phyloP scores from a whole-genome alignment of 2,329 filamentous ascomycete genomes.

The Pyricularia pennisetigena region DNA sequence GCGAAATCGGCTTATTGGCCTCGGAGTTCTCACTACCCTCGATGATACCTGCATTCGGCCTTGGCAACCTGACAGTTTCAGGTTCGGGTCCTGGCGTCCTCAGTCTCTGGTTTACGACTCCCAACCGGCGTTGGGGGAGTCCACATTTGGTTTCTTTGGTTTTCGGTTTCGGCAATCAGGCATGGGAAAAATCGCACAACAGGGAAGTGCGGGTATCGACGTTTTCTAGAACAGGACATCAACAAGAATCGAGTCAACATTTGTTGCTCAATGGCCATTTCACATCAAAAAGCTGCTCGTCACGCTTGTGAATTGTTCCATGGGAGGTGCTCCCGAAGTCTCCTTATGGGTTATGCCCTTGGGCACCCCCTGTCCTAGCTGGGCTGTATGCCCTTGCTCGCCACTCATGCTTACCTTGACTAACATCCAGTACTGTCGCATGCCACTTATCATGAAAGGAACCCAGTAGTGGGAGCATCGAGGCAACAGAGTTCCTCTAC shows the following conservation, averaged over 20 bases:
- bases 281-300: constrained; percentile 31
- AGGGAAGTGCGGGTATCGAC: constrained; percentile 1
- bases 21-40: background rate
- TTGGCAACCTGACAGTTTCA: background rate
- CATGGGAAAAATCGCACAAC: constrained; percentile 1
- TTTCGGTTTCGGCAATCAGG: background rate
- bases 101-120: background rate
- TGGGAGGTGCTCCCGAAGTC: constrained; percentile 68
- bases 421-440: background rate
- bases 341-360: constrained; percentile 6
- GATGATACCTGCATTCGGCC: constrained; percentile 3
- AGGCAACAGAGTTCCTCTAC: background rate
- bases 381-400: background rate
- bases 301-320: constrained; percentile 58
- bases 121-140: background rate
- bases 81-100: background rate
- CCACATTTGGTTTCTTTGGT: constrained; percentile 1
- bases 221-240: constrained; percentile 17
- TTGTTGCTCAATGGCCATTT: constrained; percentile 64
- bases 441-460: background rate
- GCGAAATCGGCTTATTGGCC: constrained; percentile 6
- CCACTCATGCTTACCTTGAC: background rate
- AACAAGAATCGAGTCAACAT: constrained; percentile 22
- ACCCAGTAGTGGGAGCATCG: background rate
- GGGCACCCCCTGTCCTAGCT: background rate